Base-by-base conservation (phyloP, 768 basidiomycete species). In the Russula lepida region DNA sequence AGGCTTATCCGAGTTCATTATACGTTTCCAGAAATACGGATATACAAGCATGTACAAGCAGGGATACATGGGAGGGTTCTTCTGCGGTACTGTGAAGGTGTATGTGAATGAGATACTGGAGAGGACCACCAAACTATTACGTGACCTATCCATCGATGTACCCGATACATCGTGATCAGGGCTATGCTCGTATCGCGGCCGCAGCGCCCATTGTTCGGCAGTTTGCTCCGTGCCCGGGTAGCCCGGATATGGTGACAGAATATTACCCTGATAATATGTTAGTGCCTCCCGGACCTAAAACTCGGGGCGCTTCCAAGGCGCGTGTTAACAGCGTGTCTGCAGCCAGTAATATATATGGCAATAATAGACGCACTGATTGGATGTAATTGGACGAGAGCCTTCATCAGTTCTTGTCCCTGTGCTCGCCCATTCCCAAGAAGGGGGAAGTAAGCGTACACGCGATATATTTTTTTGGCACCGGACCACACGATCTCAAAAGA, bases 251-350 rank as follows among this genome's bases (percentile, higher is more conserved):
- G 61, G 46, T 53, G 51, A 58, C 35, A 59, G 35, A 52, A 53
- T 53, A 58, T 62, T 62, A 62, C 51, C 61, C 61, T 48, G 61
- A 53, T 62, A 62, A 62, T 58, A 62, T 62, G 61, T 62, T 62
- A 28, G 61, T 62, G 50, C 61, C 61, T 58, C 61, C 61, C 49
- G 61, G 61, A 41, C 61, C 61, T 48, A 62, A 58, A 19, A 62
- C 56, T 39, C 61, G 50, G 44, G 56, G 61, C 28, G 60, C 60
- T 62, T 62, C 60, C 60, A 44, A n/a, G 37, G 28, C 60, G 56
- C 60, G 51, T 62, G 60, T 62, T 58, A 62, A 58, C 60, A 62
- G 49, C 60, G 60, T 62, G 60, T 53, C 55, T n/a, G 8, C 41
- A 52, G 32, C 44, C 33, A 57, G 30, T 51, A 32, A 44, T 51